Evolutionary conservation across 1,139 yeast genomes (phyloP), one percentile per base, ranked within the genome.

Genomic region (Debaryomycetaceae sp.): DNA sequence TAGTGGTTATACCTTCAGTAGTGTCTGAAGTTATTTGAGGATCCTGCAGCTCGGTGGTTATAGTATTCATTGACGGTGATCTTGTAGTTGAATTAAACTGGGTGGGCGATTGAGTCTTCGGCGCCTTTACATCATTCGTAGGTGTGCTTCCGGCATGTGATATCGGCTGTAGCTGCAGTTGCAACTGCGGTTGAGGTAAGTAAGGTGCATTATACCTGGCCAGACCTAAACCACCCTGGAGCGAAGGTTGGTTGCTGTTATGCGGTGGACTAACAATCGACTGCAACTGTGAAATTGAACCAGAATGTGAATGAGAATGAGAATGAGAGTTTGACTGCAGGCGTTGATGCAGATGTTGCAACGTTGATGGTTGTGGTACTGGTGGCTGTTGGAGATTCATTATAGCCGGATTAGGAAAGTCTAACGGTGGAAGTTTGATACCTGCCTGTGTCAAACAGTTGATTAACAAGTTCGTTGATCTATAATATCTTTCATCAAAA

Each of bases 401-500:
- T 36, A 65, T 52, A 23, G 52, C 47, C 1, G 77, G 75, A 47
- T 63, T 63, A 4, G 86, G 85, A 42, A 81, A 63, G 48, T 81
- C 84, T 40, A 82, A 63, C 3, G 77, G 79, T 5, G 91, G 90
- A n/a, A 85, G 50, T 48, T 84, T 80, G 39, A 84, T 77, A 1
- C 93, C 93, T 11, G 81, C 71, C 49, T 72, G 82, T 5, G 68
- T 55, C 33, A 86, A 62, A 37, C 80, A 66, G 45, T 72, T 71
- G 20, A 79, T 66, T 38, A 86, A 62, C 0, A 72, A 56, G 39
- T 72, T 72, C 55, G 84, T 70, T 39, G 84, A 75, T 37, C 73
- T 68, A 45, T 77, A 71, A 51, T 78, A 73, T 36, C 83, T 68
- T 53, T 83, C 88, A 57, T 82, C 80, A 20, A 75, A 68, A 13